Conservation (phyloP, 169 alveolate genomes). For the Babesia ovata region DNA sequence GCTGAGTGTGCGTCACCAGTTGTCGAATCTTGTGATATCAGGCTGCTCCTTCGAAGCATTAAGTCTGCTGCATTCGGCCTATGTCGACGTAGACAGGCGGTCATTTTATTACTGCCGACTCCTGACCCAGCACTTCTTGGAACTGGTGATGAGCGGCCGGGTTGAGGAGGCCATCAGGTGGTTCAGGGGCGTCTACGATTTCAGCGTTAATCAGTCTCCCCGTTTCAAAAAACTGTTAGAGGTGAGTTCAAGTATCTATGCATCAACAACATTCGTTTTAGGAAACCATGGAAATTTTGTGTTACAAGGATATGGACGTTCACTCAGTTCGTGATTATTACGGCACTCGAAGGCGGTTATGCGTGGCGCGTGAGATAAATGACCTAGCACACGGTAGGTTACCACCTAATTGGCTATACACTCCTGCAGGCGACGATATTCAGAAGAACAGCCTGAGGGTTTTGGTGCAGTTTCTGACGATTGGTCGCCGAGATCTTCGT, state of each 20-base stretch:
- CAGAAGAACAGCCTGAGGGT: conserved; percentile 17
- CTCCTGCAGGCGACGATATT: conserved; percentile 12
- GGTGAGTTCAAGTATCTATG: conserved; percentile 1
- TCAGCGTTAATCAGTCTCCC: background rate
- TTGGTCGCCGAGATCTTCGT: conserved; percentile 7
- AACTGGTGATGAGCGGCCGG: conserved; percentile 1
- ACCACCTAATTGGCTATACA: background rate
- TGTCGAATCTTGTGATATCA: background rate
- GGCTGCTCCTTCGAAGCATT: conserved; percentile 26
- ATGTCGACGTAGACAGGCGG: conserved; percentile 1
- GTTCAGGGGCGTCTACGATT: conserved; percentile 27
- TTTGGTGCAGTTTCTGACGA: conserved; percentile 14
- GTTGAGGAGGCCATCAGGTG: conserved; percentile 21
- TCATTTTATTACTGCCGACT: conserved; percentile 15
- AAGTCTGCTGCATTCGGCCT: background rate
- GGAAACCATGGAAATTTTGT: conserved; percentile 19
- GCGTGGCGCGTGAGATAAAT: conserved; percentile 13
- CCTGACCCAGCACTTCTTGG: conserved; percentile 16
- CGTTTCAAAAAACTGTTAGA: conserved; percentile 9
- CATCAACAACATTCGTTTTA: background rate
- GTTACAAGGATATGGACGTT: background rate
- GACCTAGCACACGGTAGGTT: conserved; percentile 19
- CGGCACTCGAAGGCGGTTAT: background rate
- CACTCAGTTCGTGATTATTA: background rate
- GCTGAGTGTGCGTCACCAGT: conserved; percentile 13